A percentile compares a stretch with the other conserved stretches of the same genome.
These are phyloP conservation scores for Tolypocladium paradoxum DNA, from an alignment of 2,329 filamentous ascomycete species.

Conservation along the genomic window DNA sequence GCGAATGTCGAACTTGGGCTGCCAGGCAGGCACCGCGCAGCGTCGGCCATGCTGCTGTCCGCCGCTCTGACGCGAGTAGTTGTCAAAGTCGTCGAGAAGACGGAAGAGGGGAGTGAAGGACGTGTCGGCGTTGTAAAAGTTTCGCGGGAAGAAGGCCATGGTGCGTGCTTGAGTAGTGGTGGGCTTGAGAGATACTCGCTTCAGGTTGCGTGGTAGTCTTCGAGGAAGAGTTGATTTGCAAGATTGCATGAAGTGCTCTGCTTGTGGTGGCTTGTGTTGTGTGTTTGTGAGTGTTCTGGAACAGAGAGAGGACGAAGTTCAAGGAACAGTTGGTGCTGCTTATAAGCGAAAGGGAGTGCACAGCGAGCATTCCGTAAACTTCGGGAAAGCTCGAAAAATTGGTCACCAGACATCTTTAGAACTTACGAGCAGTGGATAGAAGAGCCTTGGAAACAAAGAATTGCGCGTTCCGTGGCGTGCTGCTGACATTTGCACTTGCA, in stretches of 20 bases:
- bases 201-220: constrained; percentile 16
- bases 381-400: constrained; percentile 9
- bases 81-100: constrained; percentile 53
- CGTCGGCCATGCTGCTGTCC: constrained; percentile 15
- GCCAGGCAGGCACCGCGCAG: constrained; percentile 43
- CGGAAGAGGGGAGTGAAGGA: constrained; percentile 53
- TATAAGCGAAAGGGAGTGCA: constrained; percentile 14
- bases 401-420: constrained; percentile 13
- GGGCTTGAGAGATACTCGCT: constrained; percentile 11
- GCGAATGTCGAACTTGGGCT: constrained; percentile 68
- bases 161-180: constrained; percentile 21
- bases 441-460: not conserved
- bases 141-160: constrained; percentile 51
- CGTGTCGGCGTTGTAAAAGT: constrained; percentile 36
- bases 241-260: constrained; percentile 10
- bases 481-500: constrained; percentile 4
- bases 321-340: constrained; percentile 10
- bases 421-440: constrained; percentile 1
- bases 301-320: not conserved
- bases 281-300: constrained; percentile 15
- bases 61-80: constrained; percentile 33
- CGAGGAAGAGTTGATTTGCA: constrained; percentile 12
- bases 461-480: constrained; percentile 1
- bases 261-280: constrained; percentile 11
- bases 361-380: constrained; percentile 7